phyloP scores from a whole-genome alignment of 2,329 filamentous ascomycete genomes.

The Aureobasidium pullulans region DNA sequence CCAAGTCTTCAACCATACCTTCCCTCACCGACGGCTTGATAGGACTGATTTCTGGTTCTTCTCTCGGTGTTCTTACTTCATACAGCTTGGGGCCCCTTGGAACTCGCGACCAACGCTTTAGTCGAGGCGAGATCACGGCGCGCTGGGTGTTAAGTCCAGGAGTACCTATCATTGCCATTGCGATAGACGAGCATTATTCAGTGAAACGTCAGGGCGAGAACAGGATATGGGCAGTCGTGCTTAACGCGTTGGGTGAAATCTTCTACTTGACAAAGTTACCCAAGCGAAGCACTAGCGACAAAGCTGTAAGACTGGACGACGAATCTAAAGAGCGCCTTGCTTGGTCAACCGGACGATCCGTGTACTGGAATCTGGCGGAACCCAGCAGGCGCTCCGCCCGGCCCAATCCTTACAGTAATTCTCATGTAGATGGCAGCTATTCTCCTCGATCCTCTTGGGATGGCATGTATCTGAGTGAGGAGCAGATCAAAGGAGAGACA shows the following conservation, averaged over 20 bases:
- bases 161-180: constrained; percentile 79
- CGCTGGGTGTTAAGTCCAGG: constrained; percentile 89
- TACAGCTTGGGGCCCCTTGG: constrained; percentile 55
- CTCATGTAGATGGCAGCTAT: constrained; percentile 62
- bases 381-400: constrained; percentile 64
- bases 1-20: constrained; percentile 68
- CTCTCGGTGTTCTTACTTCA: constrained; percentile 71
- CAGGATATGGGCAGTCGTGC: constrained; percentile 81
- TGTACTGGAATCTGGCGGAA: constrained; percentile 75
- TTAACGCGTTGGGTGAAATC: constrained; percentile 89
- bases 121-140: constrained; percentile 71
- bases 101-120: constrained; percentile 52
- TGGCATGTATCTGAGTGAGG: constrained; percentile 60
- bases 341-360: constrained; percentile 73
- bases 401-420: constrained; percentile 65
- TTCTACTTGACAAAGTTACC: constrained; percentile 75
- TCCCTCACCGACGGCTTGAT: constrained; percentile 67
- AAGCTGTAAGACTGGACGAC: constrained; percentile 27
- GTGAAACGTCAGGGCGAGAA: constrained; percentile 59
- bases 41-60: constrained; percentile 76
- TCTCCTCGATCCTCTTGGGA: constrained; percentile 72
- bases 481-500: constrained; percentile 69
- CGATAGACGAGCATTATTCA: constrained; percentile 76
- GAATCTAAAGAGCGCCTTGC: constrained; percentile 56
- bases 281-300: constrained; percentile 37